Evolutionary conservation across 768 basidiomycete species (phyloP), one percentile per base, ranked within the genome.

Genomic region (Termitomyces sp.): DNA sequence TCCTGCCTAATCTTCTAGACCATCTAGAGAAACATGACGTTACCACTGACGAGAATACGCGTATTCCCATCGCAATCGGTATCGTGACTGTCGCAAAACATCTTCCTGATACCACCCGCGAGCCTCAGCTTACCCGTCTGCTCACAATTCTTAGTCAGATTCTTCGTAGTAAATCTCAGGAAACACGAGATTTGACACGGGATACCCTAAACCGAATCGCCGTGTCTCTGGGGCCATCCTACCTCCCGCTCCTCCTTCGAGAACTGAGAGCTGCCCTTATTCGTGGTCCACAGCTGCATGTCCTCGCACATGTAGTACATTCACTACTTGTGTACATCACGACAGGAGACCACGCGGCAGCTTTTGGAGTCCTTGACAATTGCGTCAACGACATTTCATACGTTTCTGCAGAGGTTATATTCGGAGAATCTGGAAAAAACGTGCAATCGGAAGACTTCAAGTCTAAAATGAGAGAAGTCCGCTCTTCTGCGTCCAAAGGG

Each of bases 221-320:
- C 1, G 77, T 87, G 13, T 78, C 78, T 20, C 75, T 95, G 7
- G 95, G 93, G 0, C 82, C 91, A 0, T 72, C 79, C 0, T 92
- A 90, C 69, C 83, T 98, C 9, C 81, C 88, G 0, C 71, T 84
- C 16, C 78, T 91, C 33, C 72, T 98, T 41, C 85, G 84, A 38
- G 95, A 98, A 69, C 76, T 98, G 51, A 82, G 91, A n/a, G 83
- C 79, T 0, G 93, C 95, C 1, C 82, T 99, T 32, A 67, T 85
- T 38, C 90, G 95, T 20, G 97, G 97, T 6, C 96, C 97, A 1
- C 96, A 98, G 57, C 81, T 98, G 0, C 96, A 99, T 70, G 85
- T 98, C 18, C 79, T 98, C 33, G 95, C 95, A 1, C 90, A 88
- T 61, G 86, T 87, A 2, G 81, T 83, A 0, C 95, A 99, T 66